These are phyloP conservation scores for Neurospora sp. DNA, from an alignment of 495 filamentous ascomycete species.

Conservation along the genomic window DNA sequence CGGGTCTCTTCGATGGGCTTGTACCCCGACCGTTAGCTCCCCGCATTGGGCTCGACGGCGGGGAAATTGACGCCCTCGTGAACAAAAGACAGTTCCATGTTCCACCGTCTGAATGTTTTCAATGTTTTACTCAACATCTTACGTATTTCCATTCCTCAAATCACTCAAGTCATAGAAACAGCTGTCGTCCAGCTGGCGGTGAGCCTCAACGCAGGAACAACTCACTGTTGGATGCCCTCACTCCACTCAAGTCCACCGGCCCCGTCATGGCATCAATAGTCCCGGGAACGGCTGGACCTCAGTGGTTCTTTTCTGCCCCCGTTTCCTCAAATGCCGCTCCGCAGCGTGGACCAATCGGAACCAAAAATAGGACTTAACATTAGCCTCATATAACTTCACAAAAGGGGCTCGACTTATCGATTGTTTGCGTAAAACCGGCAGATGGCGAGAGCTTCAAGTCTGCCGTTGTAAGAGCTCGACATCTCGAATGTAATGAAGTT, in stretches of 20 bases:
- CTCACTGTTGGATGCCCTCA: not conserved
- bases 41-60: not conserved
- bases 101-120: no score
- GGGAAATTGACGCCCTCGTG: not conserved
- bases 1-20: not conserved
- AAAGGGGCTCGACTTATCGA: not conserved
- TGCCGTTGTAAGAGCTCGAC: not conserved
- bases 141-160: not conserved
- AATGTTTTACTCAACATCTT: not conserved
- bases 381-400: not conserved
- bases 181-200: not conserved
- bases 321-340: not conserved
- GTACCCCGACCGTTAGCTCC: not conserved
- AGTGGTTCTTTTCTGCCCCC: not conserved
- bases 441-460: not conserved
- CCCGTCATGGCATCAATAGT: not conserved
- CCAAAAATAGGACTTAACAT: not conserved
- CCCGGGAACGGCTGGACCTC: not conserved
- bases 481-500: not conserved
- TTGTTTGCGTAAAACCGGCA: not conserved
- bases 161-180: not conserved
- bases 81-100: not conserved
- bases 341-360: not conserved
- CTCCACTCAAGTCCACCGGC: not conserved
- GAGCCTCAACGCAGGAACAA: not conserved